Base-by-base conservation (phyloP, 768 basidiomycete genomes). In the Tricholoma bakamatsutake region DNA sequence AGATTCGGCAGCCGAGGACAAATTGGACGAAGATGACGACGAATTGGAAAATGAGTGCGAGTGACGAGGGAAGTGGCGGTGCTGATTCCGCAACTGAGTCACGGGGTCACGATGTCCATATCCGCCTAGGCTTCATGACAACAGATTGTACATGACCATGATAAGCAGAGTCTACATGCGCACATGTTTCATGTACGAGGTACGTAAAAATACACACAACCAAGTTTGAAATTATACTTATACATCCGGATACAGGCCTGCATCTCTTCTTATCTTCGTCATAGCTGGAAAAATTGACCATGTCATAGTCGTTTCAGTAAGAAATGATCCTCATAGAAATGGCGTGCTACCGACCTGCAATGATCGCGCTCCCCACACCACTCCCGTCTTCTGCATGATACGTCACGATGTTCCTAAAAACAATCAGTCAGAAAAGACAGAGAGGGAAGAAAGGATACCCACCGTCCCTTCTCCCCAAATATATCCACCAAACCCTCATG, bases 321-420 rank as follows among this genome's bases (percentile, higher is more conserved):
- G 24, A 30, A 49, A 40, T 39, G 17, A 33, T 9, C 3, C 4
- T 28, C 28, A 52, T 27, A 47, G 54, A 50, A 31, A 8, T 42
- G 47, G 15, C 9, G 31, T 31, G 8, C 21, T n/a, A 60, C 67
- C 42, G 46, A 75, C 76, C 76, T 52, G 96, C 96, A 63, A 99
- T 97, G 68, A 98, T 97, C 6, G 94, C 93, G 62, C 90, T 92
- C 12, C 97, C 96, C 28, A 98, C 94, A 61, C 96, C 96, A 60
- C 89, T 92, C 50, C 92, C 90, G 67, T 93, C 92, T 69, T 91
- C 92, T 11, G 93, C 93, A 65, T 89, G 90, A 67, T 88, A 79
- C 0, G 90, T 93, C 12, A 82, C 66, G 61, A 93, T 88, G 59
- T 84, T 87, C 62, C 80, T 86, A 59, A 5, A 33, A 35, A 15